These are phyloP conservation scores for Trypanosoma platydactyli DNA, from an alignment of 208 protist species.

Conservation along the genomic window DNA sequence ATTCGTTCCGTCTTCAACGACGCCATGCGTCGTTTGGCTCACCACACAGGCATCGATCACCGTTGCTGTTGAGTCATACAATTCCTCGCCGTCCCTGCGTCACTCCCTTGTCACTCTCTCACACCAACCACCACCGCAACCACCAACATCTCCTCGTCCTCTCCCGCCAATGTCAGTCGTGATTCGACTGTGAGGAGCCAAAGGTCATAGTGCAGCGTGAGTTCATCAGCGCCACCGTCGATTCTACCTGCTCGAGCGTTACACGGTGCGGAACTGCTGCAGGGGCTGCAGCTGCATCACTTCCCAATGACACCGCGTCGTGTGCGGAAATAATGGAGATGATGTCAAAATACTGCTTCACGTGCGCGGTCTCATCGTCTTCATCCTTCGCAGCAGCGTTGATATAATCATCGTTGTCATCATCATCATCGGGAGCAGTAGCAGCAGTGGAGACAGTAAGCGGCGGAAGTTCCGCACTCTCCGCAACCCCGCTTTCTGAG, in stretches of 20 bases:
- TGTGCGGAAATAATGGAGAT: constrained; percentile 51
- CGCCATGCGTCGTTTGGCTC: too few species aligned
- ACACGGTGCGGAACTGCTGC: constrained; percentile 35
- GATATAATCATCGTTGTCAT: constrained; percentile 2
- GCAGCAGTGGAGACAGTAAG: too few species aligned
- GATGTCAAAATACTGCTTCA: constrained; percentile 35
- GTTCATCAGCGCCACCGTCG: constrained; percentile 43
- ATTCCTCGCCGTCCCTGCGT: too few species aligned
- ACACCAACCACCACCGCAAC: background rate
- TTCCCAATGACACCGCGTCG: background rate
- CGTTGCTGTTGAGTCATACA: too few species aligned
- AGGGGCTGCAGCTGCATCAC: constrained; percentile 19
- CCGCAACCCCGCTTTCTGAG: background rate
- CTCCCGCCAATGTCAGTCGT: background rate
- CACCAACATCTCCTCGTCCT: background rate
- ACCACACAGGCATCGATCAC: too few species aligned
- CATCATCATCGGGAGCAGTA: background rate
- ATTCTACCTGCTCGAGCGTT: constrained; percentile 42
- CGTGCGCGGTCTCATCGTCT: constrained; percentile 21
- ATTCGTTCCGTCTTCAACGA: background rate
- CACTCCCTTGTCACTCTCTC: background rate
- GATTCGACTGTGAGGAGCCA: background rate
- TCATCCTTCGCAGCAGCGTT: constrained; percentile 3
- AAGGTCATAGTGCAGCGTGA: constrained; percentile 23
- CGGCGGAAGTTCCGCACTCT: background rate